These are phyloP conservation scores for Vicia faba DNA, from an alignment of 306 rosid species.

Conservation along the genomic window DNA sequence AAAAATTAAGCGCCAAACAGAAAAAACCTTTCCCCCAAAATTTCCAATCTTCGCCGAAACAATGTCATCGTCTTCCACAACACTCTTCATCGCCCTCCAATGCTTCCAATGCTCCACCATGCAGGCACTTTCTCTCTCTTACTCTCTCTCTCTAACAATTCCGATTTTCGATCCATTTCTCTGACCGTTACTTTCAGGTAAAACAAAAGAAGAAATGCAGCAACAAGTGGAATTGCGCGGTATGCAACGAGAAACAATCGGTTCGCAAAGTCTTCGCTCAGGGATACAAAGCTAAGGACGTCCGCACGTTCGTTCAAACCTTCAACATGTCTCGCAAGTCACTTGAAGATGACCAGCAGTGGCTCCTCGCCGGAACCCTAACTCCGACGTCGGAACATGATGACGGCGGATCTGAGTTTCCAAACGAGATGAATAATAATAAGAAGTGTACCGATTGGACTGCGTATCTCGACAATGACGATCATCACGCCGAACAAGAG, in stretches of 20 bases:
- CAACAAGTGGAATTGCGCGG: constrained; percentile 76
- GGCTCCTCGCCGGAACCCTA: constrained; percentile 36
- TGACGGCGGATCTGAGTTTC: neutral
- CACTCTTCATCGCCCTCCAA: constrained; percentile 73
- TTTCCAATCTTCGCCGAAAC: neutral
- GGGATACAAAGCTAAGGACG: constrained; percentile 67
- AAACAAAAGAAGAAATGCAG: constrained; percentile 73
- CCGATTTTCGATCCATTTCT: no score
- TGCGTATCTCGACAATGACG: constrained; percentile 57
- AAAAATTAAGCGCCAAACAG: no score
- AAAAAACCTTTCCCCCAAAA: neutral
- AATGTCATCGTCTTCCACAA: constrained; percentile 50
- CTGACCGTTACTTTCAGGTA: constrained; percentile 48
- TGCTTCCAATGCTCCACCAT: constrained; percentile 88
- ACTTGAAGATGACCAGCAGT: constrained; percentile 41
- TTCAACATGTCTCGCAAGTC: constrained; percentile 75
- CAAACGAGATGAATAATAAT: neutral
- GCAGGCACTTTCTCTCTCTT: constrained; percentile 59
- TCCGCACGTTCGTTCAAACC: constrained; percentile 75
- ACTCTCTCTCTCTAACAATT: neutral
- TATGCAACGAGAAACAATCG: constrained; percentile 83
- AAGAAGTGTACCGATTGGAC: constrained; percentile 63
- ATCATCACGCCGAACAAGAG: constrained; percentile 22
- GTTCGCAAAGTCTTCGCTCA: constrained; percentile 74
- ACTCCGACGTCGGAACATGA: neutral